Evolutionary conservation across 345 rosid genomes (phyloP).

Genomic region (Populus alba): DNA sequence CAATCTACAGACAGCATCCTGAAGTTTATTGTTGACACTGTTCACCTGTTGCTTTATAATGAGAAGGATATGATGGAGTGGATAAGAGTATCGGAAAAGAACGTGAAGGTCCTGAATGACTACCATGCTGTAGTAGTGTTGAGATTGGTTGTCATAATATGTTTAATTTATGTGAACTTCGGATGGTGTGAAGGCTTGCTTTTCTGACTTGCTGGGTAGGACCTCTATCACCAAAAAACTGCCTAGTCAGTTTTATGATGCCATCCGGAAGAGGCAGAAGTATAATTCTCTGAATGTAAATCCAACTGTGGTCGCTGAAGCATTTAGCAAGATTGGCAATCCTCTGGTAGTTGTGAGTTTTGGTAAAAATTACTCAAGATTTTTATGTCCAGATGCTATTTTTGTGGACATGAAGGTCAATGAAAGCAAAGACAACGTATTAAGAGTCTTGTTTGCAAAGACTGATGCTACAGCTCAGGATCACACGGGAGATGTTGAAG

Average conservation of each 20-base stretch:
- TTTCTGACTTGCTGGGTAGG: conserved; percentile 15
- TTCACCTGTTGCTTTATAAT: conserved; percentile 2
- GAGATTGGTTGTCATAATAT: conserved; percentile 34
- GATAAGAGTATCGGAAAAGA: conserved; percentile 8
- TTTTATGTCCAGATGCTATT: conserved; percentile 14
- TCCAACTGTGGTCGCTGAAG: conserved; percentile 25
- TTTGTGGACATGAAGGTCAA: conserved; percentile 32
- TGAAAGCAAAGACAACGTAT: conserved; percentile 25
- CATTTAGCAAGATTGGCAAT: conserved; percentile 24
- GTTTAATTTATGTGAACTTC: conserved; percentile 36
- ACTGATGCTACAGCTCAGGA: background rate
- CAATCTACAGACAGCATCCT: background rate
- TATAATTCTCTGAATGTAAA: background rate
- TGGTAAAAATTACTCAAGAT: background rate
- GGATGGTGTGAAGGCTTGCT: conserved; percentile 12
- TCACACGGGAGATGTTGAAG: background rate
- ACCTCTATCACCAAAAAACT: conserved; percentile 11
- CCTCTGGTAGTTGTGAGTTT: conserved; percentile 34
- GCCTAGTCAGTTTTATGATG: conserved; percentile 20
- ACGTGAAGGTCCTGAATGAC: background rate
- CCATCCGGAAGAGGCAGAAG: conserved; percentile 8
- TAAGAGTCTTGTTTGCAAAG: conserved; percentile 24
- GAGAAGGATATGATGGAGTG: conserved; percentile 21
- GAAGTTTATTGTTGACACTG: conserved; percentile 10
- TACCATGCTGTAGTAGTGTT: conserved; percentile 13